Percentiles rank a stretch among this genome's conserved stretches.
phyloP scores from a whole-genome alignment of 805 yeast species.

The Wickerhamiella cacticola region DNA sequence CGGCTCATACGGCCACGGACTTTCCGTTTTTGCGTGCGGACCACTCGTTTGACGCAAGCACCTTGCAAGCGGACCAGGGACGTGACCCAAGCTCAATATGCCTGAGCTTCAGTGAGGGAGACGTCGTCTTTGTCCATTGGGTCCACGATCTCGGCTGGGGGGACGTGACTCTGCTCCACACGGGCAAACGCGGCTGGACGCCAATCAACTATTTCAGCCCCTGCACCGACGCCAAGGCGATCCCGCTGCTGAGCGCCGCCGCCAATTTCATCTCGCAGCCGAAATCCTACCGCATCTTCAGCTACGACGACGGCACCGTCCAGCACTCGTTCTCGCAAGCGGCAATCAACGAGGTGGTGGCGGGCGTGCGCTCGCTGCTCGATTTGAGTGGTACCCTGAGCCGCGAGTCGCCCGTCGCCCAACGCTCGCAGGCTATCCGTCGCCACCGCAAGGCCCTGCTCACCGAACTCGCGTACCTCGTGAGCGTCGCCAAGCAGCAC shows the following conservation, averaged over 20 bases:
- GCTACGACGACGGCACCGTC: slow-evolving; percentile 9
- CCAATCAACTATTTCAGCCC: slow-evolving; percentile 33
- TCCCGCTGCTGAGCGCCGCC: slow-evolving; percentile 30
- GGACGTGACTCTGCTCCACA: slow-evolving; percentile 30
- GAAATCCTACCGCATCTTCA: slow-evolving; percentile 21
- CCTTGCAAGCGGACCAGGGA: slow-evolving; percentile 20
- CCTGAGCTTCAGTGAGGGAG: slow-evolving; percentile 29
- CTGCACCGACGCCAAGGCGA: slow-evolving; percentile 28
- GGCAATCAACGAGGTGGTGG: slow-evolving; percentile 30
- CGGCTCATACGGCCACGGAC: slow-evolving; percentile 15
- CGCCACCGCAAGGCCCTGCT: slow-evolving; percentile 29
- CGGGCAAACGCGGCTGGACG: slow-evolving; percentile 34
- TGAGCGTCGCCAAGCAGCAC: slow-evolving; percentile 29
- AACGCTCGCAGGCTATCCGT: slow-evolving; percentile 24
- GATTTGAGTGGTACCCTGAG: slow-evolving; percentile 28
- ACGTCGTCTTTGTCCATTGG: slow-evolving; percentile 30
- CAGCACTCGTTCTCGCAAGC: slow-evolving; percentile 28
- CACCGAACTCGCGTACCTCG: slow-evolving; percentile 32
- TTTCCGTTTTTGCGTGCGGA: slow-evolving; percentile 29
- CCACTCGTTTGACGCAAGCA: slow-evolving; percentile 27
- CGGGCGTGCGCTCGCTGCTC: slow-evolving; percentile 31
- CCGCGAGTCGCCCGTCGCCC: slow-evolving; percentile 27
- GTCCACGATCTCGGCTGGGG: slow-evolving; percentile 36
- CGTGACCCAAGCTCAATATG: slow-evolving; percentile 28
- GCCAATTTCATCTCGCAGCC: slow-evolving; percentile 29